Conservation (phyloP, 257 asterid species). For the Nicotiana noctiflora region DNA sequence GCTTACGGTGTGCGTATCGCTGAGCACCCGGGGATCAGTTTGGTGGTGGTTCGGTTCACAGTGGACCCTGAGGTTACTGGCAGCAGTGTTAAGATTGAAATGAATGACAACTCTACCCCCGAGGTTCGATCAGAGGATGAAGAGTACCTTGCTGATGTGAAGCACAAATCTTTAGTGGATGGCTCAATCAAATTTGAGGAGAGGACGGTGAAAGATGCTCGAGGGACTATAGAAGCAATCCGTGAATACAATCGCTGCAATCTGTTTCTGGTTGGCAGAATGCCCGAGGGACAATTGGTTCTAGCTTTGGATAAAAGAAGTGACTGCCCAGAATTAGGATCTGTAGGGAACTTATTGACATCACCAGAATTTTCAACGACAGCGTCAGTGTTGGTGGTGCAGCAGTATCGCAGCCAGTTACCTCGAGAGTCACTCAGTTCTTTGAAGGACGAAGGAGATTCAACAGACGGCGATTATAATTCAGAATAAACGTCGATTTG, state of each 20-base stretch:
- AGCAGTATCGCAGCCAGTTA: constrained; percentile 26
- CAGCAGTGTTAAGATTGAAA: constrained; percentile 17
- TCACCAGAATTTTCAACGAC: constrained; percentile 23
- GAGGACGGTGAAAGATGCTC: constrained; percentile 19
- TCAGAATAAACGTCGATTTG: neutral
- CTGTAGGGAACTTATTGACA: constrained; percentile 28
- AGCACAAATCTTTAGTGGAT: constrained; percentile 11
- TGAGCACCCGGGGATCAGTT: constrained; percentile 49
- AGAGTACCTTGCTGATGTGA: constrained; percentile 22
- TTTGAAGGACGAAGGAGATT: constrained; percentile 16
- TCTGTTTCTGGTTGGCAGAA: constrained; percentile 34
- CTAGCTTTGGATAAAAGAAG: constrained; percentile 17
- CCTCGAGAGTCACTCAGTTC: constrained; percentile 15
- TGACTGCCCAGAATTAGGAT: constrained; percentile 39
- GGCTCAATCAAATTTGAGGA: constrained; percentile 31
- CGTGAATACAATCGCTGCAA: constrained; percentile 19
- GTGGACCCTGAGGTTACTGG: constrained; percentile 19
- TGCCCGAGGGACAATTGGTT: constrained; percentile 34
- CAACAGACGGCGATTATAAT: constrained; percentile 1
- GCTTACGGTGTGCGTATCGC: constrained; percentile 47
- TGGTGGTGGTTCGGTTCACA: constrained; percentile 25
- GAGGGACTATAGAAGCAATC: constrained; percentile 16
- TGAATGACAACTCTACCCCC: neutral
- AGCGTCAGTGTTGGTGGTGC: constrained; percentile 39
- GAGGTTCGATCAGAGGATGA: constrained; percentile 17